Evolutionary conservation across 345 rosid genomes (phyloP), one percentile per base, ranked within the genome.

Genomic region (Garcia nutans): DNA sequence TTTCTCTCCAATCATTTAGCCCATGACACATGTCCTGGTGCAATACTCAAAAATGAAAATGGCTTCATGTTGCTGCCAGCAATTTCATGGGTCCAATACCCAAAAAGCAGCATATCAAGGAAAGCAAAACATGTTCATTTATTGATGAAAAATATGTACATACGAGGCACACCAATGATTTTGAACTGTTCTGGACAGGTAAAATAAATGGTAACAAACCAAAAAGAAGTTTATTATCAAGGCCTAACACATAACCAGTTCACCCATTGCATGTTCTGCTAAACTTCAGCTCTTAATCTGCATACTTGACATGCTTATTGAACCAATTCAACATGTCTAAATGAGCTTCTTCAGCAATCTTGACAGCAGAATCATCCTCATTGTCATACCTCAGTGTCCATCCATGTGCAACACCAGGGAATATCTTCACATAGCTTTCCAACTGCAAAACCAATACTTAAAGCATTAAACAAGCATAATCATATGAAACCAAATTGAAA

Each of bases 291-390:
- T 58, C 63, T 58, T 11, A 57, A 19, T 59, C 28, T 22, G 11
- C 63, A 59, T 9, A 54, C 37, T 72, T 65, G 33, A 78, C 76
- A 54, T 65, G 10, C 37, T 65, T 72, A 2, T 22, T 37, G 58
- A 77, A 62, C 71, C 74, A 78, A 19, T 67, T 45, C 55, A 57
- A 28, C 77, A 66, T 24, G 68, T 78, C 66, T 3, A 1, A 12
- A 3, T 73, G 77, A 37, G 81, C 76, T 52, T 78, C 81, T 66
- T 78, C 67, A 6, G 81, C 76, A 63, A 5, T 20, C 60, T 66
- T 72, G 24, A 78, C 76, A 45, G 76, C 76, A 19, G 73, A 72
- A 65, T 72, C 76, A 78, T 78, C 76, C 17, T 72, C 68, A 44
- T 37, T 73, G 10, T 65, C 33, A 42, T 66, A 78, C 15, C 65